phyloP scores from a whole-genome alignment of 495 filamentous ascomycete genomes.

The Melanomma pulvis-pyrius region DNA sequence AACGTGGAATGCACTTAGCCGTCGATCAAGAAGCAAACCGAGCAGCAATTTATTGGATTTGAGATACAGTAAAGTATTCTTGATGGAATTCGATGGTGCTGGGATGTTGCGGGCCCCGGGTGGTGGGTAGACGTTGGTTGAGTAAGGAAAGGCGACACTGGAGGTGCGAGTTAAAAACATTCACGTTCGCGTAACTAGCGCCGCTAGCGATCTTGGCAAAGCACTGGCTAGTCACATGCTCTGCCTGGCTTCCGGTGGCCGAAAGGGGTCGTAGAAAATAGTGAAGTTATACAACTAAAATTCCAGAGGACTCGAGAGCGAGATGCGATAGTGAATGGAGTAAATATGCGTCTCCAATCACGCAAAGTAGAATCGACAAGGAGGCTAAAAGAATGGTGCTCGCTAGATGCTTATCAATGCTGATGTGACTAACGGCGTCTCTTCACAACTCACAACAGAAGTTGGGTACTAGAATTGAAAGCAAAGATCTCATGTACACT shows the following conservation, averaged over 20 bases:
- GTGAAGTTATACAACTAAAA: not conserved
- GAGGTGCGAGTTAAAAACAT: conserved; percentile 33
- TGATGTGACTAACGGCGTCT: too few species aligned
- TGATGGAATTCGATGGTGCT: conserved; percentile 25
- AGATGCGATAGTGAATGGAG: not conserved
- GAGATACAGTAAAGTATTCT: not conserved
- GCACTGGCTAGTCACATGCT: conserved; percentile 24
- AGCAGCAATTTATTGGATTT: not conserved
- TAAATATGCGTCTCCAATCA: not conserved
- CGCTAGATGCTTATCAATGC: too few species aligned
- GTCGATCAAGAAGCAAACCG: not conserved
- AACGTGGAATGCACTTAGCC: conserved; percentile 15
- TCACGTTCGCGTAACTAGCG: conserved; percentile 34
- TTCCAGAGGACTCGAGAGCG: not conserved
- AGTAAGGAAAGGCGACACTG: not conserved
- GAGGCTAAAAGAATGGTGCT: too few species aligned
- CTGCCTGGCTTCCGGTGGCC: not conserved
- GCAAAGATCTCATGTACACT: too few species aligned
- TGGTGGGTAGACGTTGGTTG: not conserved
- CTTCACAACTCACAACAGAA: too few species aligned
- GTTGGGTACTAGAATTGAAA: too few species aligned
- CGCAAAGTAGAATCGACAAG: too few species aligned
- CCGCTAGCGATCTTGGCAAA: conserved; percentile 18
- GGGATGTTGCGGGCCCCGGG: not conserved
- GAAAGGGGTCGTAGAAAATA: not conserved